Evolutionary conservation across 2,329 filamentous ascomycete species (phyloP), one percentile per base, ranked within the genome.

Genomic region (Thielaviopsis cerberus): DNA sequence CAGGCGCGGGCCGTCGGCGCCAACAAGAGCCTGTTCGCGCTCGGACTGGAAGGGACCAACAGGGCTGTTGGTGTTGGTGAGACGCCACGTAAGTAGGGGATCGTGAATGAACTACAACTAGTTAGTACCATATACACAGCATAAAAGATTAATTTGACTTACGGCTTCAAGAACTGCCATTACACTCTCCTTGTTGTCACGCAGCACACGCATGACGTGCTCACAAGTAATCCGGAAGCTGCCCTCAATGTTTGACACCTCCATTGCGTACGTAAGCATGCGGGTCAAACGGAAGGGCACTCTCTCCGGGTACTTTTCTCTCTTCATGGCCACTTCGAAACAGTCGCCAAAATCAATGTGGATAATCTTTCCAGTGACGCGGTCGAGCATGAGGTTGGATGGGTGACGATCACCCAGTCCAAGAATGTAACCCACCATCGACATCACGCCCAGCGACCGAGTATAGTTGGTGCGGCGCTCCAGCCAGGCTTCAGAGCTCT

Each of bases 341-440:
- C 92, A 99, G 73, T 98, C 92, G 65, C 92, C 94, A 66, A 98
- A 98, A 74, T 99, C 92, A 65, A 98, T 97, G 69, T 99, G 92
- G 63, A 98, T 85, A 62, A 98, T 92, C 74, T 94, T 95, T 67
- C 92, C 92, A 0, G 91, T 97, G 61, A 94, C 82, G 45, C 89
- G 85, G 70, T 98, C 92, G 48, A 99, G 83, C 85, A 98, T 94
- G 66, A 99, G 74, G 70, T 99, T 99, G 61, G 89, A 96, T 41
- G 94, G 94, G 72, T 99, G 92, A 53, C 94, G 84, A 72, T 99
- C 92, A 57, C 92, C 92, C 15, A 99, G 76, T 61, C 92, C 94
- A 23, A 99, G 81, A 63, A 99, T 97, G 70, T 99, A 99, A 62
- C 92, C 92, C n/a, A 97, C 92, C 89, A 99, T 98, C n/a, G 89